A percentile compares a stretch with the other conserved stretches of the same genome.
Conservation (phyloP, 202 grass and related monocot genomes). For the Carex arenaria region DNA sequence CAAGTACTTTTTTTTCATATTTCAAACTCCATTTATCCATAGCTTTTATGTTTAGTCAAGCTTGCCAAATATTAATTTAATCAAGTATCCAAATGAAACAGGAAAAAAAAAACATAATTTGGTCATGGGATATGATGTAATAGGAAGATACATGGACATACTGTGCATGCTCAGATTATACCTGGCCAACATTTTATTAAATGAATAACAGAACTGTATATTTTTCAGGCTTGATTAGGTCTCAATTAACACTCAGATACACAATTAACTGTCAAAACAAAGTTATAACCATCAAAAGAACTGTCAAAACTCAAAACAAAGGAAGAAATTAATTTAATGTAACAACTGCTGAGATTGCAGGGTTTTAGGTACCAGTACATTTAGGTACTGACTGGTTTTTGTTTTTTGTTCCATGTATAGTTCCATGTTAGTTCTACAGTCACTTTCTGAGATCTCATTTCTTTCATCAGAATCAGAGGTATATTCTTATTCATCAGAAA, state of each 20-base stretch:
- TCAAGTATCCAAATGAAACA: neutral
- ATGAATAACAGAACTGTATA: neutral
- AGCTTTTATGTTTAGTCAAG: neutral
- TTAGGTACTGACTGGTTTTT: neutral
- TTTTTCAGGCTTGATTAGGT: neutral
- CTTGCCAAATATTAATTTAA: neutral
- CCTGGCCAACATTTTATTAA: neutral
- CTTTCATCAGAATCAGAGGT: neutral
- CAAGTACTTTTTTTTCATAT: slow-evolving; percentile 11
- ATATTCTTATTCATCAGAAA: slow-evolving; percentile 9
- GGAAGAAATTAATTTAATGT: slow-evolving; percentile 8
- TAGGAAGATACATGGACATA: neutral
- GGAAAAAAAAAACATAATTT: neutral
- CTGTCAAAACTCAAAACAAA: neutral
- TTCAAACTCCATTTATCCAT: neutral
- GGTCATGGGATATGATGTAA: neutral
- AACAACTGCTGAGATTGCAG: neutral
- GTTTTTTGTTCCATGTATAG: neutral
- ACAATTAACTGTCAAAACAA: slow-evolving; percentile 8
- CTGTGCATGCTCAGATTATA: neutral
- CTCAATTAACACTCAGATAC: slow-evolving; percentile 9
- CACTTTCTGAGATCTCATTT: slow-evolving; percentile 20
- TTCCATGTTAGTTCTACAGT: slow-evolving; percentile 24
- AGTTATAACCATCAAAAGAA: neutral
- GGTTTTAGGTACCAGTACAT: slow-evolving; percentile 1